Evolutionary conservation across 1,284 basidiomycete species (phyloP), one percentile per base, ranked within the genome.

Genomic region (Gymnopus androsaceus): DNA sequence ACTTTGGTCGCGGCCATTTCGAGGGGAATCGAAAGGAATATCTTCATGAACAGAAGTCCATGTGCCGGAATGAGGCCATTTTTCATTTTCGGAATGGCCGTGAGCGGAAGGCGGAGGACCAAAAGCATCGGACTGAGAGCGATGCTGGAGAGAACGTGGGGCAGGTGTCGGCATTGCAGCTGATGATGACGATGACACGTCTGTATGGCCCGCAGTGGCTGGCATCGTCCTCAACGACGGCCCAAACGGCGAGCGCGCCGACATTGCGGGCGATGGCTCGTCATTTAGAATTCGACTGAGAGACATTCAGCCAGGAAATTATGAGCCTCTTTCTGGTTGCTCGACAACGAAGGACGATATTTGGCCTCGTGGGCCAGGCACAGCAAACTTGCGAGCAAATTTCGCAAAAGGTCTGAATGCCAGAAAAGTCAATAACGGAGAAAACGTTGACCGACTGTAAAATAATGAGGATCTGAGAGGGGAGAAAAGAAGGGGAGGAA

Each of bases 261-360:
- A 62, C 54, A 58, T 71, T 66, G 56, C 67, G 42, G 73, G 74
- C 14, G 69, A 66, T 9, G 82, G 78, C 60, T 87, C 82, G 72
- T 87, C 82, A 72, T 90, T 90, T 72, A 90, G 83, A 59, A 90
- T 90, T 61, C 81, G 79, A 64, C 81, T 83, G 67, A 90, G 81
- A 51, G 88, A 90, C 87, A 90, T 90, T 50, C 25, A 14, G 33
- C 9, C 4, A 7, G 27, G 38, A 31, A 33, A 8, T 31, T 46
- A 9, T 6, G 30, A 58, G 34, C 47, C 17, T 33, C 15, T 42
- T 50, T 47, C 48, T 49, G 31, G 45, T 31, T 19, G 28, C 12
- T 50, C 27, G 36, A 50, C 33, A 21, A 38, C 34, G 48, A 49
- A 33, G 34, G 54, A 44, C 37, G 28, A 48, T 42, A 25, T 4